Percentiles rank a stretch among this genome's conserved stretches.
These are phyloP conservation scores for Achaetomiella virescens DNA, from an alignment of 495 filamentous ascomycete genomes.

Conservation along the genomic window DNA sequence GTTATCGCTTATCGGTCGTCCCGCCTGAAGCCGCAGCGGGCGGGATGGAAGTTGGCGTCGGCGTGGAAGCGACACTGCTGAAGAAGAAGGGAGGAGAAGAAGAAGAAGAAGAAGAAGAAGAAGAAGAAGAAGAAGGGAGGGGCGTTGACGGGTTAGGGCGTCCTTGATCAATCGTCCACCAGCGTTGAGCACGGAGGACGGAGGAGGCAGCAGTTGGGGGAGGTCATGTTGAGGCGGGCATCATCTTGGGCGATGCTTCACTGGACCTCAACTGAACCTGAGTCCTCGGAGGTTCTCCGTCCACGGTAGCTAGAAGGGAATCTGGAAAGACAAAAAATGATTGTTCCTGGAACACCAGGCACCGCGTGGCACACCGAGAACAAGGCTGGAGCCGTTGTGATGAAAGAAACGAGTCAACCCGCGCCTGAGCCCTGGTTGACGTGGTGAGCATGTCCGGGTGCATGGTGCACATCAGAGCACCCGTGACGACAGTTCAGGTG, in stretches of 20 bases:
- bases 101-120: background rate
- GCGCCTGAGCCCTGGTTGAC: slow-evolving; percentile 5
- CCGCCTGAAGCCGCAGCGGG: background rate
- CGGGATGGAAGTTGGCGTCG: background rate
- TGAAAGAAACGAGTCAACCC: slow-evolving; percentile 1
- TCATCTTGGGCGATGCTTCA: slow-evolving; percentile 3
- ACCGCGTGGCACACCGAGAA: background rate
- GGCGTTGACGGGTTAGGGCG: background rate
- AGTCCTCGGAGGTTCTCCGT: no score
- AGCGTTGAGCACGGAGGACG: slow-evolving; percentile 2
- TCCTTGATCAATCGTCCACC: slow-evolving; percentile 5
- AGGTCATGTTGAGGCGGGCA: slow-evolving; percentile 26
- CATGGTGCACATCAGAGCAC: slow-evolving; percentile 5
- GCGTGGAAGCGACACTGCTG: background rate
- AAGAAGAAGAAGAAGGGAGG: background rate
- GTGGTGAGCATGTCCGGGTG: slow-evolving; percentile 9
- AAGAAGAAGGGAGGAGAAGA: background rate
- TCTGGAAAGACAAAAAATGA: background rate
- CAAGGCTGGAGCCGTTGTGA: slow-evolving; percentile 1
- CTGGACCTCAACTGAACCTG: background rate
- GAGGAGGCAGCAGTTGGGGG: slow-evolving; percentile 12
- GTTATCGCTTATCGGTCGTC: background rate
- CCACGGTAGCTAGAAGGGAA: no score
- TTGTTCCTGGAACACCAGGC: background rate
- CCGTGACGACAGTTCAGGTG: background rate